Conservation (phyloP, 768 basidiomycete genomes). For the Suillus hirtellus region DNA sequence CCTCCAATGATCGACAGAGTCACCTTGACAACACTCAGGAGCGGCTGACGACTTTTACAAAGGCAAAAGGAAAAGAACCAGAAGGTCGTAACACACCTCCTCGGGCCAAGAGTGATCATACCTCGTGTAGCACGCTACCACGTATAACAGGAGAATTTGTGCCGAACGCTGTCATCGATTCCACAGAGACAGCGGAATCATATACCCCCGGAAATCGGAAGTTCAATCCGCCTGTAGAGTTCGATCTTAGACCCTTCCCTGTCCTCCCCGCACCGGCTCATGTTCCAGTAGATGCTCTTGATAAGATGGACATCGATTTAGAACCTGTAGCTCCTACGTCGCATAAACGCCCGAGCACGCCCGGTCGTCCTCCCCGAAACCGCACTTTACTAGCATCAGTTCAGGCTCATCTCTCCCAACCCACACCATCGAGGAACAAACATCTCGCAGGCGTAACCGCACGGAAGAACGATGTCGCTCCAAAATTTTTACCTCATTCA, state of each 20-base stretch:
- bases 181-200: neutral
- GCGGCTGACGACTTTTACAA: neutral
- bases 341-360: conserved; percentile 21
- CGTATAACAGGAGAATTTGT: neutral
- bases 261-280: neutral
- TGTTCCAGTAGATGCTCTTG: conserved; percentile 12
- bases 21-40: neutral
- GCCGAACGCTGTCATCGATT: neutral
- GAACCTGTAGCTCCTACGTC: conserved; percentile 23
- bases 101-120: neutral
- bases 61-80: neutral
- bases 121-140: neutral
- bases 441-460: neutral
- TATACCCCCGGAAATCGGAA: neutral
- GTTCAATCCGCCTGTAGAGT: neutral
- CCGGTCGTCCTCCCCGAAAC: conserved; percentile 33
- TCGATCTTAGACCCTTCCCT: neutral
- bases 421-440: conserved; percentile 7
- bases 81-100: neutral
- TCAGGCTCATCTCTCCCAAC: conserved; percentile 43
- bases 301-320: conserved; percentile 10
- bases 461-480: conserved; percentile 2
- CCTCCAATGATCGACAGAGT: neutral
- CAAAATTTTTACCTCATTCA: neutral
- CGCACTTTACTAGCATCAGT: conserved; percentile 49